Evolutionary conservation across 2,329 filamentous ascomycete species (phyloP).

Genomic region (Nemania diffusa): DNA sequence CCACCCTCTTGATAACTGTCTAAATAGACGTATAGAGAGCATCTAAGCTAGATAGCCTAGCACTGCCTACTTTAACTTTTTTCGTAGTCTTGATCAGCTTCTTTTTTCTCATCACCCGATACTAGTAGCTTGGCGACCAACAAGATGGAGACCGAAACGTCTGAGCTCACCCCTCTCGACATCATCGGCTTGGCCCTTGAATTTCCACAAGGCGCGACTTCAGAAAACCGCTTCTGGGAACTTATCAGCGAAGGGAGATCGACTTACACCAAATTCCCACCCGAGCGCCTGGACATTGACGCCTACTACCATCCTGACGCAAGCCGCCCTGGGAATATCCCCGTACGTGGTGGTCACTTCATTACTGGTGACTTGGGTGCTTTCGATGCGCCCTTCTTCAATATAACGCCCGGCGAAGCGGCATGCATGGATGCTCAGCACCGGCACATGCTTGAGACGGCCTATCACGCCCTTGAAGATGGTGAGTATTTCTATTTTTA

Average conservation of each 20-base stretch:
- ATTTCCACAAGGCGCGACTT: conserved; percentile 15
- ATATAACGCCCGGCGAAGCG: conserved; percentile 22
- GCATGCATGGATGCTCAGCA: conserved; percentile 32
- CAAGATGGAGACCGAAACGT: not conserved
- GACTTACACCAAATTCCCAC: conserved; percentile 23
- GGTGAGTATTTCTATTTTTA: conserved; percentile 13
- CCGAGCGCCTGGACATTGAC: conserved; percentile 23
- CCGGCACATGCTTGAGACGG: conserved; percentile 23
- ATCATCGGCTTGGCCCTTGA: conserved; percentile 25
- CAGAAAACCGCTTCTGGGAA: conserved; percentile 22
- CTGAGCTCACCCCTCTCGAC: conserved; percentile 2
- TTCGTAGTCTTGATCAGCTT: not conserved
- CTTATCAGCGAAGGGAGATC: conserved; percentile 19
- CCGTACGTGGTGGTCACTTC: conserved; percentile 27
- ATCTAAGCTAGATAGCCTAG: no score
- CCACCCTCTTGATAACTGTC: not conserved
- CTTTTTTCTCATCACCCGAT: not conserved
- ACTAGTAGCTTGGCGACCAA: no score
- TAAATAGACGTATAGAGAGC: no score
- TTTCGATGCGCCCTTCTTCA: conserved; percentile 37
- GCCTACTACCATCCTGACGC: conserved; percentile 29
- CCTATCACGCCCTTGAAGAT: conserved; percentile 32
- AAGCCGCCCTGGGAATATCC: conserved; percentile 11
- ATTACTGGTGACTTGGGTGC: conserved; percentile 5
- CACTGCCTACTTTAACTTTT: not conserved